Percentiles rank a stretch among this genome's conserved stretches.
These are phyloP conservation scores for Trichophaea hybrida DNA, from an alignment of 2,329 filamentous ascomycete species.

Conservation along the genomic window DNA sequence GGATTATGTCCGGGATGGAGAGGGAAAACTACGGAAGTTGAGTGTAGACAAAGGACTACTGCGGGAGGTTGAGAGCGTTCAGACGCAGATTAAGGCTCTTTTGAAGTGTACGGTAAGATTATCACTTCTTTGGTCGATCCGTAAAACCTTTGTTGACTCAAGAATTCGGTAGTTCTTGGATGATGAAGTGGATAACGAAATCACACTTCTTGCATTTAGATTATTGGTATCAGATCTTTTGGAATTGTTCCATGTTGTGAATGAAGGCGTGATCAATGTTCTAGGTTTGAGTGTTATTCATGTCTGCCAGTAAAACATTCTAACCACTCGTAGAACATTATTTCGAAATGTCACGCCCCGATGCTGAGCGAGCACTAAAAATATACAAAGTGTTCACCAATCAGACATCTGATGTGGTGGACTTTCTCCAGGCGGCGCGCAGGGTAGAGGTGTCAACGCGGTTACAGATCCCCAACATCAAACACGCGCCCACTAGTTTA, in stretches of 20 bases:
- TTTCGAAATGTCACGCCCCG: slow-evolving; percentile 91
- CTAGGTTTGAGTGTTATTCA: slow-evolving; percentile 48
- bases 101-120: slow-evolving; percentile 73
- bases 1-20: slow-evolving; percentile 76
- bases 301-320: slow-evolving; percentile 1
- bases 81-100: slow-evolving; percentile 71
- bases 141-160: slow-evolving; percentile 5
- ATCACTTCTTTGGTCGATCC: not conserved
- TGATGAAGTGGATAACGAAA: slow-evolving; percentile 86
- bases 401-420: slow-evolving; percentile 84
- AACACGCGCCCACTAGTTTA: slow-evolving; percentile 87
- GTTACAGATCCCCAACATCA: slow-evolving; percentile 88
- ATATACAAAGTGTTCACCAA: slow-evolving; percentile 87
- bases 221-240: slow-evolving; percentile 80
- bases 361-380: slow-evolving; percentile 78
- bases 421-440: slow-evolving; percentile 72
- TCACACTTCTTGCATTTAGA: slow-evolving; percentile 78
- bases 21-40: slow-evolving; percentile 69
- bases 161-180: slow-evolving; percentile 52
- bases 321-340: slow-evolving; percentile 58
- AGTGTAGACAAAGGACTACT: slow-evolving; percentile 83
- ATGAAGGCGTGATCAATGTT: slow-evolving; percentile 94
- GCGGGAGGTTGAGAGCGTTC: slow-evolving; percentile 79
- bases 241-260: slow-evolving; percentile 83
- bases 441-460: slow-evolving; percentile 85